These are phyloP conservation scores for Amaranthus tricolor DNA, from an alignment of 179 eudicot species.

Conservation along the genomic window DNA sequence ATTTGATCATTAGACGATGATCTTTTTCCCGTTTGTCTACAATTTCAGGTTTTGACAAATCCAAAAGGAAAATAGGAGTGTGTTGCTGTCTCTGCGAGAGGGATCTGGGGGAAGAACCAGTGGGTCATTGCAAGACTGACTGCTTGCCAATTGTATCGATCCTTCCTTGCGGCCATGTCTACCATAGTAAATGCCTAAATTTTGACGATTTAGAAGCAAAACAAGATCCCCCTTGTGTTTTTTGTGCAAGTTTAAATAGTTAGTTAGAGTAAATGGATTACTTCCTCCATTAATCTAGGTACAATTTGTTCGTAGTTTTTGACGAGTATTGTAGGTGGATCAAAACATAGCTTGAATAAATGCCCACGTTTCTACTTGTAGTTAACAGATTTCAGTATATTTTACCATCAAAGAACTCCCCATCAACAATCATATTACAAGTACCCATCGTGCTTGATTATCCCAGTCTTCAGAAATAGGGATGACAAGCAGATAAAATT, in stretches of 20 bases:
- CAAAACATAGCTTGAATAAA: background rate
- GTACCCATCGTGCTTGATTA: too few species aligned
- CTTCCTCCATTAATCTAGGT: background rate
- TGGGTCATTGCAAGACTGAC: background rate
- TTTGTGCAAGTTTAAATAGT: background rate
- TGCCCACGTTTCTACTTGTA: too few species aligned
- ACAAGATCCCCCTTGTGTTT: conserved; percentile 4
- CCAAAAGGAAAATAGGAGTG: background rate
- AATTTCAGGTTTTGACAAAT: background rate
- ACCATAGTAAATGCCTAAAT: background rate
- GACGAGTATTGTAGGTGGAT: background rate
- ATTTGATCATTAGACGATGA: background rate
- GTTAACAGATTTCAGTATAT: too few species aligned
- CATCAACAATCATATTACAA: too few species aligned
- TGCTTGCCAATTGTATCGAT: conserved; percentile 2
- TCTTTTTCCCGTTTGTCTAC: background rate
- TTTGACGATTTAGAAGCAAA: background rate
- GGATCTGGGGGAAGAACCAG: conserved; percentile 4
- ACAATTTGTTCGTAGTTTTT: conserved; percentile 7
- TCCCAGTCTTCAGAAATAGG: too few species aligned
- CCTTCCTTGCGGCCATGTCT: conserved; percentile 15
- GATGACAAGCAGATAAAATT: too few species aligned
- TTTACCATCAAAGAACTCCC: too few species aligned
- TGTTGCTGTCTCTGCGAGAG: conserved; percentile 8
- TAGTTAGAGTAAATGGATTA: background rate